Conservation (phyloP, 2,329 filamentous ascomycete species). For the Epichloe brachyelytri region DNA sequence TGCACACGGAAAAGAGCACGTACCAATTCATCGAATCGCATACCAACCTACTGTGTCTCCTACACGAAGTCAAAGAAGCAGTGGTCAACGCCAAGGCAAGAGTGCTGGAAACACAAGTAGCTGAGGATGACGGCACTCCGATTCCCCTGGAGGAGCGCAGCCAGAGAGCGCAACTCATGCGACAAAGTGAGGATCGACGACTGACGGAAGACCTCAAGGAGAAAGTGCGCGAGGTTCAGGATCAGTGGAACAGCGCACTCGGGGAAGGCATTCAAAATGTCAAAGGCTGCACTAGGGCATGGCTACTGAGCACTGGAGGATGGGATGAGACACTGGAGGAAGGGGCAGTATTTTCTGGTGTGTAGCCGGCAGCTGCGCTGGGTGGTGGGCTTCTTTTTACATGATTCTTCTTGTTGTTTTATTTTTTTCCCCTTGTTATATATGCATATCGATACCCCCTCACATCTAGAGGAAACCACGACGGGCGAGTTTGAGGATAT, state of each 20-base stretch:
- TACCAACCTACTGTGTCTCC: conserved; percentile 75
- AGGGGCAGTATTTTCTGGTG: conserved; percentile 33
- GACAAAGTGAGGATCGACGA: conserved; percentile 51
- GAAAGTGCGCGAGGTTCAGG: conserved; percentile 80
- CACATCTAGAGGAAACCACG: conserved; percentile 1
- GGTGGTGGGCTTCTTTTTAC: not conserved
- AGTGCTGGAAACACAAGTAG: conserved; percentile 52
- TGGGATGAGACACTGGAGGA: conserved; percentile 71
- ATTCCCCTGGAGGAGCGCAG: conserved; percentile 21
- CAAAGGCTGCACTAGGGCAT: conserved; percentile 61
- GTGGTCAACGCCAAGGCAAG: conserved; percentile 57
- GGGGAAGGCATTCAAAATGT: conserved; percentile 62
- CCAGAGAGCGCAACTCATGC: conserved; percentile 39
- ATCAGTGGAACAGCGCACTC: conserved; percentile 81
- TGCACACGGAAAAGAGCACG: conserved; percentile 81
- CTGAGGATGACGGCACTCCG: conserved; percentile 23
- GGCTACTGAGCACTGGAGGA: conserved; percentile 64
- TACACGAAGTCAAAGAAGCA: conserved; percentile 80
- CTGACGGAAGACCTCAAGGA: conserved; percentile 85
- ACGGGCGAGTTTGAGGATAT: not conserved
- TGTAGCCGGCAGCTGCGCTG: conserved; percentile 5
- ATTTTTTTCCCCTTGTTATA: no score
- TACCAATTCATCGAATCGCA: conserved; percentile 97
- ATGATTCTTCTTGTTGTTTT: not conserved
- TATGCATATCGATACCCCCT: not conserved